Percentiles rank a stretch among this genome's conserved stretches.
phyloP scores from a whole-genome alignment of 495 filamentous ascomycete genomes.

The Neurospora africana region DNA sequence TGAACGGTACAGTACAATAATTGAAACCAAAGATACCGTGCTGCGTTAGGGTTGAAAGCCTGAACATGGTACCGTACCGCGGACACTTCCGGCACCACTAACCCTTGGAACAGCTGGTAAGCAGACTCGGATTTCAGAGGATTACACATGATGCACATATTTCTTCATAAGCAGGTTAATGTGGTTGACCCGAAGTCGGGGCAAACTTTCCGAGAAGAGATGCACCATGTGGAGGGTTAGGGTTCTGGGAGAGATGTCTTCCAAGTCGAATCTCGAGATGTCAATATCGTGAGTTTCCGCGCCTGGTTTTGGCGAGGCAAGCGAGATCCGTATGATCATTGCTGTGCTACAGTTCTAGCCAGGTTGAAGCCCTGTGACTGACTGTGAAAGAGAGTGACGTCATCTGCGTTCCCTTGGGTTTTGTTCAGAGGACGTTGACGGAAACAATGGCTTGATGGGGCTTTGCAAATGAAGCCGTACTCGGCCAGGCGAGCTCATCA shows the following conservation, averaged over 20 bases:
- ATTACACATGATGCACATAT: not conserved
- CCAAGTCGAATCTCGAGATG: not conserved
- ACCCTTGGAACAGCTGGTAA: not conserved
- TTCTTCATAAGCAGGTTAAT: not conserved
- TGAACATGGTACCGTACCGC: not conserved
- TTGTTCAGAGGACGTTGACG: not conserved
- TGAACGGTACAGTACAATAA: not conserved
- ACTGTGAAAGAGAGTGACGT: not conserved
- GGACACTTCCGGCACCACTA: not conserved
- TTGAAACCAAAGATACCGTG: not conserved
- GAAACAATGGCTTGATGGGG: not conserved
- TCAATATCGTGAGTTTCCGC: not conserved
- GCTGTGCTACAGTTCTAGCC: not conserved
- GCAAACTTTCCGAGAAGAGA: not conserved
- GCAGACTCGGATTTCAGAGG: not conserved
- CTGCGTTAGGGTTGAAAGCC: not conserved
- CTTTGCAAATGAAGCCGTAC: not conserved
- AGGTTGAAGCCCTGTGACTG: not conserved
- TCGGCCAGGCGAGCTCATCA: not conserved
- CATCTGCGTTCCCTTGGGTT: not conserved
- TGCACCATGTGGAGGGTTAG: not conserved
- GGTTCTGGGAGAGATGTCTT: not conserved
- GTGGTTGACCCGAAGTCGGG: not conserved
- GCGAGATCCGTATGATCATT: not conserved
- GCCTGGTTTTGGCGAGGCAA: not conserved